Conservation (phyloP, 129 eudicot species). For the Cynara cardunculus region DNA sequence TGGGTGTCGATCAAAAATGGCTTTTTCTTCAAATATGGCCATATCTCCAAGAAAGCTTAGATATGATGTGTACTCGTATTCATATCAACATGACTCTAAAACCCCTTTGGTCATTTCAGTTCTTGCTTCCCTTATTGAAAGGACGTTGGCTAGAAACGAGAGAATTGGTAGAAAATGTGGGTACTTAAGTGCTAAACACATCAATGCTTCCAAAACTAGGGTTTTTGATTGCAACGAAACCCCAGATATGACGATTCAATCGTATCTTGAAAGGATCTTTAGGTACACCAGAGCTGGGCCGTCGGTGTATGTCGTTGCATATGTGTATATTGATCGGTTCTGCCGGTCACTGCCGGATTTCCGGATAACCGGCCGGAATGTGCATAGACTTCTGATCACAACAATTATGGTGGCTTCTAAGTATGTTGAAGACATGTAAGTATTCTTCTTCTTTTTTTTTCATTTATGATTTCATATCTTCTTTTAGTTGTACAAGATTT, state of each 20-base stretch:
- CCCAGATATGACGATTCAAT: conserved; percentile 81
- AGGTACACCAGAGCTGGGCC: conserved; percentile 90
- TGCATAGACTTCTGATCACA: conserved; percentile 85
- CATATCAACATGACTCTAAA: conserved; percentile 58
- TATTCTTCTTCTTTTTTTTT: conserved; percentile 5
- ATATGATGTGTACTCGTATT: conserved; percentile 69
- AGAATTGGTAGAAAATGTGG: conserved; percentile 49
- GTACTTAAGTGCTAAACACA: conserved; percentile 5
- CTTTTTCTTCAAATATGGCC: conserved; percentile 34
- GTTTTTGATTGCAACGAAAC: conserved; percentile 65
- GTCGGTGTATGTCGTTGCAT: conserved; percentile 85
- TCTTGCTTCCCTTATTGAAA: conserved; percentile 77
- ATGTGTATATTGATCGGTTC: conserved; percentile 80
- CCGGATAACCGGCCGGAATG: conserved; percentile 63
- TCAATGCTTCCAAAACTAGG: conserved; percentile 24
- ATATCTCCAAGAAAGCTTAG: conserved; percentile 91
- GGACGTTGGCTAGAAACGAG: conserved; percentile 68
- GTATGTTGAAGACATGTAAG: conserved; percentile 96
- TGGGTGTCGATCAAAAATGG: conserved; percentile 33
- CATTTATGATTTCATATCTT: not conserved
- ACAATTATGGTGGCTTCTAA: conserved; percentile 95
- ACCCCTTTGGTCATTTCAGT: conserved; percentile 78
- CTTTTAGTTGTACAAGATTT: not conserved
- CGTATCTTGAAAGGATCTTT: conserved; percentile 83
- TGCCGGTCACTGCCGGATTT: conserved; percentile 62